A percentile compares a stretch with the other conserved stretches of the same genome.
Evolutionary conservation across 495 filamentous ascomycete genomes (phyloP).

Genomic region (Penicillium cinerascens): DNA sequence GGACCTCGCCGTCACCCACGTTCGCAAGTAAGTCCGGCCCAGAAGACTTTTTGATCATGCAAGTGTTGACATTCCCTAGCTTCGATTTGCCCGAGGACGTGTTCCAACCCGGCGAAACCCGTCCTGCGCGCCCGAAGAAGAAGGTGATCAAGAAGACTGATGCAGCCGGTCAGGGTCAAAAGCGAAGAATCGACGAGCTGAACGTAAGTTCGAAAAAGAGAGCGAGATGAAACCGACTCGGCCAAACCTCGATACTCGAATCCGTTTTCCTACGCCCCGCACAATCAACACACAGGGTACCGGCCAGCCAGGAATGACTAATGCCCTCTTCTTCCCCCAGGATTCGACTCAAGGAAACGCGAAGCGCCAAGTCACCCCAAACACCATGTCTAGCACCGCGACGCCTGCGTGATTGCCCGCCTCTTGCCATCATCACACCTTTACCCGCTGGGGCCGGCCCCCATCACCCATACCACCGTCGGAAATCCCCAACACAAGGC

Average conservation of each 20-base stretch:
- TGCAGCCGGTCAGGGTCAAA: slow-evolving; percentile 38
- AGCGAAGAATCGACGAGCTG: slow-evolving; percentile 41
- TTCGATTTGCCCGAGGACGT: slow-evolving; percentile 86
- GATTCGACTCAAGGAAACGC: slow-evolving; percentile 30
- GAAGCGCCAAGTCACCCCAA: slow-evolving; percentile 40
- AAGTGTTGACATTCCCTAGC: slow-evolving; percentile 41
- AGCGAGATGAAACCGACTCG: slow-evolving; percentile 22
- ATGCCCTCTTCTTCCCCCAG: slow-evolving; percentile 31
- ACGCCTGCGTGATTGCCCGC: slow-evolving; percentile 33
- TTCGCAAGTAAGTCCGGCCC: slow-evolving; percentile 61
- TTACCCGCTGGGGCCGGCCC: slow-evolving; percentile 35
- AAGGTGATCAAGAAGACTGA: slow-evolving; percentile 51
- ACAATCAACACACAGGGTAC: slow-evolving; percentile 15
- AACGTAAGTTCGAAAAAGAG: slow-evolving; percentile 44
- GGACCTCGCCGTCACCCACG: slow-evolving; percentile 67
- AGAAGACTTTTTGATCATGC: background rate
- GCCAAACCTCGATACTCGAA: slow-evolving; percentile 21
- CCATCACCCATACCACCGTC: slow-evolving; percentile 11
- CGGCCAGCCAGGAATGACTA: slow-evolving; percentile 32
- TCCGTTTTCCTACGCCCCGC: slow-evolving; percentile 14
- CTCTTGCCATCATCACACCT: background rate
- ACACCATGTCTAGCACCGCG: slow-evolving; percentile 25
- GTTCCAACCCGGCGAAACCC: slow-evolving; percentile 75
- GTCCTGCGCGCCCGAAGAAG: slow-evolving; percentile 60
- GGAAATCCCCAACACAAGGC: background rate